Evolutionary conservation across 306 rosid species (phyloP).

Genomic region (Vigna radiata): DNA sequence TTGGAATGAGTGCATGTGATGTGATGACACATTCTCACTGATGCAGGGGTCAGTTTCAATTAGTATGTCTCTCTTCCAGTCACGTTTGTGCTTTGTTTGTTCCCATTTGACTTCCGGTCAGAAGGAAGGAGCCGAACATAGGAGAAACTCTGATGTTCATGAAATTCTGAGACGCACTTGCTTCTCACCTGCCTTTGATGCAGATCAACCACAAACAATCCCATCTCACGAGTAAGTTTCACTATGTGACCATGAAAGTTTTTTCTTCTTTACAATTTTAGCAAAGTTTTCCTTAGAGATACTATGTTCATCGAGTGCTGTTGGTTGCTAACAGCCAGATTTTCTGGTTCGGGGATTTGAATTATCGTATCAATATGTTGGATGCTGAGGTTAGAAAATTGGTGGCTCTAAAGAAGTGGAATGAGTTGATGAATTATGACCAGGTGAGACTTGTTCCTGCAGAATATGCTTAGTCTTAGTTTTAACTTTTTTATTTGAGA

Average conservation of each 20-base stretch:
- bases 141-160: constrained; percentile 84
- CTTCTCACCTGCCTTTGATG: constrained; percentile 74
- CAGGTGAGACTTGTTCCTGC: constrained; percentile 62
- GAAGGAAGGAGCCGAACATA: constrained; percentile 79
- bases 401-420: constrained; percentile 73
- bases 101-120: constrained; percentile 97
- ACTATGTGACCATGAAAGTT: background rate
- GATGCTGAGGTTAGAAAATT: constrained; percentile 68
- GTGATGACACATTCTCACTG: constrained; percentile 40
- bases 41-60: constrained; percentile 97
- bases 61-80: constrained; percentile 91
- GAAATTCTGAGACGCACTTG: constrained; percentile 86
- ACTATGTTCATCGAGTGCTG: constrained; percentile 38
- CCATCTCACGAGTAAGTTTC: constrained; percentile 90
- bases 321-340: constrained; percentile 70
- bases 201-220: constrained; percentile 83
- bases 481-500: background rate
- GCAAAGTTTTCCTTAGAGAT: background rate
- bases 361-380: constrained; percentile 83
- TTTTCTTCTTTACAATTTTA: constrained; percentile 5
- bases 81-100: constrained; percentile 93
- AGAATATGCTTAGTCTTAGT: background rate
- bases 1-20: constrained; percentile 34
- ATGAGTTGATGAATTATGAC: constrained; percentile 74
- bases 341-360: constrained; percentile 97